Evolutionary conservation across 345 rosid genomes (phyloP), one percentile per base, ranked within the genome.

Genomic region (Geranium rotundifolium): DNA sequence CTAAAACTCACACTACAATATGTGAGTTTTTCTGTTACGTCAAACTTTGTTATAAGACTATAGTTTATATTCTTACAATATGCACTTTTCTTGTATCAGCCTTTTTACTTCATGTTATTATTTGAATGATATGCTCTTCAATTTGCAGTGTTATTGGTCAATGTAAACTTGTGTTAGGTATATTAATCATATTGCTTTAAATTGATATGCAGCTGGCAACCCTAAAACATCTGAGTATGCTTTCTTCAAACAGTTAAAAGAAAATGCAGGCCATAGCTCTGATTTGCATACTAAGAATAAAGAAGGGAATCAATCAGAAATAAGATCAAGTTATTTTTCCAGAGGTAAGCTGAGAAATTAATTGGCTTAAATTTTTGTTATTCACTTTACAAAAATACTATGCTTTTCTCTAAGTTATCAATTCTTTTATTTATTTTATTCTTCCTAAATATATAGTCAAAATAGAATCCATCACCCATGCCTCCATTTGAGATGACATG

Each of bases 211-310:
- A 84, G 95, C 77, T 61, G 61, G 66, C 74, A 80, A 72, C 50
- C 82, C 97, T 7, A 87, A 85, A 71, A 87, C 92, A 59, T 82
- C 93, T 2, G 91, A 90, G 77, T 84, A 70, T 63, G 92, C 93
- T 17, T 87, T 80, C 74, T 87, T 87, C 61, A 82, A 82, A 72
- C 84, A 85, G 71, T 63, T 87, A 27, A 85, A 85, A 76, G 81
- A 77, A 23, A 60, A 62, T 50, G 75, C 76, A 13, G 71, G 67
- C 60, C 72, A 54, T 34, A 68, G 52, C 27, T 65, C 67, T 63
- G 65, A 56, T 12, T 63, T 68, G 17, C 71, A 10, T 60, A 9
- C 69, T 14, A 59, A 60, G n/a, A 58, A 49, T 49, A 60, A 57
- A 50, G 74, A 60, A 23, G 41, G 67, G 8, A 56, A 57, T 57